phyloP scores from a whole-genome alignment of 352 stramenopile genomes.

The Pythium monospermum region DNA sequence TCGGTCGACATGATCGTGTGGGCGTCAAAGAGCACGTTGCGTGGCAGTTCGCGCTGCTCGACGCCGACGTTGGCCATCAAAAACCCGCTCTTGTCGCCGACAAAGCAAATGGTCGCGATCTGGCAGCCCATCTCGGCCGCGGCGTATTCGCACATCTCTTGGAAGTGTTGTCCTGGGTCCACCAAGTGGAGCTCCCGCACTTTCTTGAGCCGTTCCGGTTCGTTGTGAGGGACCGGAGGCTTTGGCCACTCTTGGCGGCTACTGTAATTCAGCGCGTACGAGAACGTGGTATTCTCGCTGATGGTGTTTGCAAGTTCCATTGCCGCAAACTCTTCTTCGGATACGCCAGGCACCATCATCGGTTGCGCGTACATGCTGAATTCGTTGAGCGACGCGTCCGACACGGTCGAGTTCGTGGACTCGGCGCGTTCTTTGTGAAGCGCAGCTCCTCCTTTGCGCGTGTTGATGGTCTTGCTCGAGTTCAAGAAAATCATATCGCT shows the following conservation, averaged over 20 bases:
- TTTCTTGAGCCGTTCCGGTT: constrained; percentile 55
- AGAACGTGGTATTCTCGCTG: constrained; percentile 69
- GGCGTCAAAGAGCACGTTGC: constrained; percentile 74
- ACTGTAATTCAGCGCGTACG: constrained; percentile 78
- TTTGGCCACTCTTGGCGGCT: constrained; percentile 80
- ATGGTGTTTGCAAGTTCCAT: constrained; percentile 64
- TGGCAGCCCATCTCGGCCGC: constrained; percentile 75
- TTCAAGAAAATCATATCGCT: constrained; percentile 12
- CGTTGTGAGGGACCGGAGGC: constrained; percentile 63
- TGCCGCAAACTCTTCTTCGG: constrained; percentile 44
- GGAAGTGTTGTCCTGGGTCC: constrained; percentile 75
- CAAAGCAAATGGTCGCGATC: constrained; percentile 78
- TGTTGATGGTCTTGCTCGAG: background rate
- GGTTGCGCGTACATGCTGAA: constrained; percentile 31
- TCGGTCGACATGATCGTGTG: constrained; percentile 77
- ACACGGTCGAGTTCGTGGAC: constrained; percentile 24
- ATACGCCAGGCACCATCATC: constrained; percentile 30
- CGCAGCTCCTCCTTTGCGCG: too few relatives aligned
- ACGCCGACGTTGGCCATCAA: constrained; percentile 75
- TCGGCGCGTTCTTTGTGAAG: constrained; percentile 20
- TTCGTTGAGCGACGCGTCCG: constrained; percentile 37
- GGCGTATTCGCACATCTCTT: constrained; percentile 85
- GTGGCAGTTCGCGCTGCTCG: constrained; percentile 71
- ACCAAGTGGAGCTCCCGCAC: constrained; percentile 71
- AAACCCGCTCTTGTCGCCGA: constrained; percentile 83